These are phyloP conservation scores for Paraconiothyrium brasiliense DNA, from an alignment of 2,329 filamentous ascomycete genomes.

Conservation along the genomic window DNA sequence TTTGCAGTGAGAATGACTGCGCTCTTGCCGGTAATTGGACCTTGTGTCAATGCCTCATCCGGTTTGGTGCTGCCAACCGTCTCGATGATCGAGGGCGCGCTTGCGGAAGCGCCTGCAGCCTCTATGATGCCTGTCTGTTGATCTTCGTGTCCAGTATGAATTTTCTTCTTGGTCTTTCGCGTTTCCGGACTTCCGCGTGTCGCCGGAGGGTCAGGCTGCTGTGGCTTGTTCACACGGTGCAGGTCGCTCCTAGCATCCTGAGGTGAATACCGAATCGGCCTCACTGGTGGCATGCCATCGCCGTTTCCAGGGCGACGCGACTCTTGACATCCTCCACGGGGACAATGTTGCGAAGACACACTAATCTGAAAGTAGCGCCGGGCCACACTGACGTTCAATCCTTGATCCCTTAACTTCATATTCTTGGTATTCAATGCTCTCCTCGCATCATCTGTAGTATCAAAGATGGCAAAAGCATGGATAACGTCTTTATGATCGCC, in stretches of 20 bases:
- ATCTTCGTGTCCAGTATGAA: slow-evolving; percentile 4
- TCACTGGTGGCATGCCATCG: not conserved
- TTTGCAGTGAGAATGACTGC: not conserved
- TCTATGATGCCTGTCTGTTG: not conserved
- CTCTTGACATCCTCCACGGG: not conserved
- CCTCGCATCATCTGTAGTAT: slow-evolving; percentile 18
- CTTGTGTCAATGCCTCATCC: not conserved
- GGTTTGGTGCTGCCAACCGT: not conserved
- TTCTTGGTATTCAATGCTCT: slow-evolving; percentile 19
- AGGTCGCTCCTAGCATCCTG: slow-evolving; percentile 49
- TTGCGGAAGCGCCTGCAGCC: not conserved
- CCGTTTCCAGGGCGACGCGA: not conserved
- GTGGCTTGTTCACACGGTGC: slow-evolving; percentile 21
- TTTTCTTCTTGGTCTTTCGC: slow-evolving; percentile 29
- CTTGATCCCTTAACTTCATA: slow-evolving; percentile 1
- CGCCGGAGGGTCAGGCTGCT: not conserved
- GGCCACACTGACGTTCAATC: slow-evolving; percentile 23
- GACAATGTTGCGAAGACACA: not conserved
- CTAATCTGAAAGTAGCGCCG: slow-evolving; percentile 16
- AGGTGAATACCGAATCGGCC: slow-evolving; percentile 39
- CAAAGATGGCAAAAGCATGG: slow-evolving; percentile 21
- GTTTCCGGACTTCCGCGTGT: slow-evolving; percentile 25
- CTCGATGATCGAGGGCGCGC: not conserved
- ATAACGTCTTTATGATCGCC: not conserved
- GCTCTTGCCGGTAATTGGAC: not conserved